Evolutionary conservation across 345 rosid species (phyloP).

Genomic region (Camelina sativa): DNA sequence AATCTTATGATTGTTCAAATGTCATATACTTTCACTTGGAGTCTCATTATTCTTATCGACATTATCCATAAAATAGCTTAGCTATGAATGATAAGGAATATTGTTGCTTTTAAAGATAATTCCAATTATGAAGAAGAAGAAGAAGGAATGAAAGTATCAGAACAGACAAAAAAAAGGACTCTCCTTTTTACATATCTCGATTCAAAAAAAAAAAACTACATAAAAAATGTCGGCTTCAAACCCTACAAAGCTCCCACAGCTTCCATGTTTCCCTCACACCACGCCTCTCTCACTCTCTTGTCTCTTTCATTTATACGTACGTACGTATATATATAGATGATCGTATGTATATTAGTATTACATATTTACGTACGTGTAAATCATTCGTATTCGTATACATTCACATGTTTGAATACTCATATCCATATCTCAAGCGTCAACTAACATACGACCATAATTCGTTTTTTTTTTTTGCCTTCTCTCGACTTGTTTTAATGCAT

Average conservation of each 20-base stretch:
- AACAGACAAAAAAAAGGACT: constrained; percentile 38
- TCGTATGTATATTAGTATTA: background rate
- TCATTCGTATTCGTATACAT: background rate
- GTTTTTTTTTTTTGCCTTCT: constrained; percentile 1
- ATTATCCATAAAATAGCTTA: constrained; percentile 15
- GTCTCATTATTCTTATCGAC: constrained; percentile 23
- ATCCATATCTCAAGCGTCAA: background rate
- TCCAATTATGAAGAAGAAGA: constrained; percentile 23
- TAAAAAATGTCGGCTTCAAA: constrained; percentile 56
- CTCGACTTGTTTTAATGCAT: background rate
- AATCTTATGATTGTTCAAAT: constrained; percentile 7
- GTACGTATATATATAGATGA: background rate
- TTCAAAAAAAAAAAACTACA: constrained; percentile 15
- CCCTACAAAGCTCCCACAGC: constrained; percentile 64
- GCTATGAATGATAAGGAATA: constrained; percentile 38
- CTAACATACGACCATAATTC: background rate
- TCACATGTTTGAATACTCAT: constrained; percentile 12
- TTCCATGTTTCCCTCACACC: constrained; percentile 61
- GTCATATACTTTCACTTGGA: constrained; percentile 20
- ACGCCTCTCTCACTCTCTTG: constrained; percentile 44
- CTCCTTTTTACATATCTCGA: constrained; percentile 41
- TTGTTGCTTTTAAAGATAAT: constrained; percentile 20
- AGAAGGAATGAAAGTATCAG: constrained; percentile 31
- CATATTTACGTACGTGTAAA: background rate
- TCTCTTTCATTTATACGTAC: constrained; percentile 29